A percentile compares a stretch with the other conserved stretches of the same genome.
Conservation (phyloP, 306 rosid genomes). For the Rosa chinensis region DNA sequence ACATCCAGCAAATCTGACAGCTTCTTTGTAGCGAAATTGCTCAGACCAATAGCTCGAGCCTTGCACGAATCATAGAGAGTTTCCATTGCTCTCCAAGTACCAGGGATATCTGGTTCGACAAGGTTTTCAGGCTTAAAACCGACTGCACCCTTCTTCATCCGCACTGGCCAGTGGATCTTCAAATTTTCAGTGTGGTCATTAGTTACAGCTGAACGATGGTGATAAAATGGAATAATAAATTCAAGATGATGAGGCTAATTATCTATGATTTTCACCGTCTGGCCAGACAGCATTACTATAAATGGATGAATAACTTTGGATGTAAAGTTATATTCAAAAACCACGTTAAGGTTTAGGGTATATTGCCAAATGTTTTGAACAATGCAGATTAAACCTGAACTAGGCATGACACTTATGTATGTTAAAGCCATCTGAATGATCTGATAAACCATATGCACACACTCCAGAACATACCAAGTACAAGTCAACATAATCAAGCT, state of each 20-base stretch:
- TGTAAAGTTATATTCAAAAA: neutral
- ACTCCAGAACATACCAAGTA: slow-evolving; percentile 61
- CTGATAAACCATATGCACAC: no score
- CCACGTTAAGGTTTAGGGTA: no score
- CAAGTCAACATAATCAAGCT: slow-evolving; percentile 76
- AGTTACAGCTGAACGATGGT: slow-evolving; percentile 18
- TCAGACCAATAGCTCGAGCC: slow-evolving; percentile 66
- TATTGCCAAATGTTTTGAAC: neutral
- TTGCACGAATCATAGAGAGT: slow-evolving; percentile 55
- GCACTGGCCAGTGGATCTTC: slow-evolving; percentile 71
- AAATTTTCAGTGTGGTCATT: slow-evolving; percentile 25
- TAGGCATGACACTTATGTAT: neutral
- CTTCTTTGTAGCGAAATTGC: slow-evolving; percentile 70
- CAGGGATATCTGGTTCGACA: slow-evolving; percentile 37
- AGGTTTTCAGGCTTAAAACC: slow-evolving; percentile 45
- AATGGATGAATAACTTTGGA: neutral
- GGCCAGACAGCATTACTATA: neutral
- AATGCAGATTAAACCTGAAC: neutral
- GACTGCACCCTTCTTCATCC: slow-evolving; percentile 49
- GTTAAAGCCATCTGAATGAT: neutral
- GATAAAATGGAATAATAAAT: neutral
- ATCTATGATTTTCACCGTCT: neutral
- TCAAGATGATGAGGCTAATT: neutral
- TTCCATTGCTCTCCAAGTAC: slow-evolving; percentile 80
- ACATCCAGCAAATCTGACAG: slow-evolving; percentile 45